Evolutionary conservation across 306 rosid species (phyloP), one percentile per base, ranked within the genome.

Genomic region (Dalbergia cochinchinensis): DNA sequence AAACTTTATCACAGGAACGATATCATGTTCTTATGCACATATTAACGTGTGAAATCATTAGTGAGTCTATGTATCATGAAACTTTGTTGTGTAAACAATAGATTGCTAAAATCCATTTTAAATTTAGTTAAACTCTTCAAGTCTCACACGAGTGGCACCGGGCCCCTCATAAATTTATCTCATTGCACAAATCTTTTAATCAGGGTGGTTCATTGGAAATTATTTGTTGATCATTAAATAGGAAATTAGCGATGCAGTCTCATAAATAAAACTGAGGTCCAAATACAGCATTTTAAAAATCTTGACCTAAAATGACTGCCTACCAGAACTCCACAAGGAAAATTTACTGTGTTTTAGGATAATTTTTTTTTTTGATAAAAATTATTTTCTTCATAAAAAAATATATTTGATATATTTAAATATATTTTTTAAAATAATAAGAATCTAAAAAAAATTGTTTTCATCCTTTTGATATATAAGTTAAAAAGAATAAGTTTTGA

Each of bases 221-320:
- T 44, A 66, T 67, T 67, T 67, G 54, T 67, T 19, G 7, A 42
- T 44, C 18, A 0, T 19, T 6, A 54, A 19, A 67, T 15, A 10
- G 68, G 48, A 58, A 45, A 69, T 67, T 50, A 34, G 19, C 15
- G 10, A 63, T 41, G 35, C 65, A 64, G 45, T 20, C 4, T 8
- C n/a, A 50, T 50, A 50, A 50, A 50, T n/a, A 63, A 63, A 70
- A 63, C 16, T 63, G 22, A 63, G 71, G 57, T 65, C 18, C 50
- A 65, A 47, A 78, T 55, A 60, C 4, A 15, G 26, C 2, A 42
- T 18, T n/a, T 47, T 55, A 58, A 61, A 62, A 26, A 19, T 73
- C 31, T 59, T 34, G 7, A 16, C 35, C 45, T 65, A 57, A 71
- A 70, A 65, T 34, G 64, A 69, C 58, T 26, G 62, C 67, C 22